Base-by-base conservation (phyloP, 164 flowering plant species). In the Sextonia rubra region DNA sequence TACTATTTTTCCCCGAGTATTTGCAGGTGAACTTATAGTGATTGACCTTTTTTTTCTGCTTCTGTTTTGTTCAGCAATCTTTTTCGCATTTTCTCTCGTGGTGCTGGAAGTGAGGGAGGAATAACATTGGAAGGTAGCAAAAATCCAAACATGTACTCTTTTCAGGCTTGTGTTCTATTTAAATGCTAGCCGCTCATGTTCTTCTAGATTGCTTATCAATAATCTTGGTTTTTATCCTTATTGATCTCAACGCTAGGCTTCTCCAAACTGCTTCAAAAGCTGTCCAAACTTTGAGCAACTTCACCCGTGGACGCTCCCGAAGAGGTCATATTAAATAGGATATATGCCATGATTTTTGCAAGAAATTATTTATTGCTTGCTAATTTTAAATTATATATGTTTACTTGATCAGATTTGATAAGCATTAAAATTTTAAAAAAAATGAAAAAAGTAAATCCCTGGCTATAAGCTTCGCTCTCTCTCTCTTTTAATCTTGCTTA, bases 261-360 rank as follows among this genome's bases (percentile, higher is more conserved):
- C 66, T 61, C 63, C 95, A 82, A 73, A 85, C 94, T 24, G 90
- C 97, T 71, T 76, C 97, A 17, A 85, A 95, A 80, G 90, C 95
- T 73, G 79, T 97, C 27, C 84, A 96, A 86, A 87, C 97, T 66
- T 78, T 94, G 71, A 84, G 96, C 80, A 89, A 91, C 77, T 80
- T 92, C 66, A 85, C 95, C 26, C 94, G 99, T 62, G 96, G 95
- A 90, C 52, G 86, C 92, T 81, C 81, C 95, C 78, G 94, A 97
- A 87, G 8, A 30, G 72, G 47, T 47, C 17, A 37, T 60, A 15
- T 37, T 60, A 8, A 37, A 37, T 9, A 8, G 44, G 44, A 37
- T 5, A 37, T 37, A 52, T 23, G 49, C 60, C 12, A 15, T 26
- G 12, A 24, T 22, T 68, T 49, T n/a, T 1, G 3, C 12, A 8